These are phyloP conservation scores for Fusarium proliferatum DNA, from an alignment of 2,329 filamentous ascomycete genomes.

Conservation along the genomic window DNA sequence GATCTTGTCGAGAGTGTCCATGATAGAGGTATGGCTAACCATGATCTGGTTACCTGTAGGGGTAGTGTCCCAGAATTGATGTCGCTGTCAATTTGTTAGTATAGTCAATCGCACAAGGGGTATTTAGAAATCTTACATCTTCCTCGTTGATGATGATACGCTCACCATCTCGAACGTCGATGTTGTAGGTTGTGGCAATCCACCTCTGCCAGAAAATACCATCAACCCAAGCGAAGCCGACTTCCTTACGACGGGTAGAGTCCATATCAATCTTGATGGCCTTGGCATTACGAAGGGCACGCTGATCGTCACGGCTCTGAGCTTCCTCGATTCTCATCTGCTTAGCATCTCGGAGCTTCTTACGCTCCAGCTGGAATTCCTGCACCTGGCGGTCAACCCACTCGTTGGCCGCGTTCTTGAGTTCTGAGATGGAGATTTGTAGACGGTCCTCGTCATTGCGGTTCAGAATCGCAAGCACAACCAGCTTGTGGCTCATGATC, in stretches of 20 bases:
- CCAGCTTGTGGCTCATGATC: slow-evolving; percentile 93
- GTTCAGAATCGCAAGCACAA: slow-evolving; percentile 91
- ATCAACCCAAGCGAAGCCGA: slow-evolving; percentile 97
- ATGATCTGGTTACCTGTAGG: slow-evolving; percentile 90
- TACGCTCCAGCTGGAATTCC: slow-evolving; percentile 89
- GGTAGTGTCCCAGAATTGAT: slow-evolving; percentile 93
- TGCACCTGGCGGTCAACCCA: slow-evolving; percentile 98
- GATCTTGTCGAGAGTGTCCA: slow-evolving; percentile 84
- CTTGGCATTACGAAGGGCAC: slow-evolving; percentile 87
- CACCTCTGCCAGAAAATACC: slow-evolving; percentile 97
- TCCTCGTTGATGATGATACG: slow-evolving; percentile 97
- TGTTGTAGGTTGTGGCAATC: slow-evolving; percentile 94
- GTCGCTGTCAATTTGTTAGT: slow-evolving; percentile 71
- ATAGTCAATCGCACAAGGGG: neutral
- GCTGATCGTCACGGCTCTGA: slow-evolving; percentile 90
- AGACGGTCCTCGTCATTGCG: slow-evolving; percentile 84
- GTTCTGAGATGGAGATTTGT: slow-evolving; percentile 80
- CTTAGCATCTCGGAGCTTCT: slow-evolving; percentile 94
- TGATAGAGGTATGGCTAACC: slow-evolving; percentile 87
- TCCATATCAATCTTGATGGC: slow-evolving; percentile 92
- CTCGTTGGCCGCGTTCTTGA: slow-evolving; percentile 94
- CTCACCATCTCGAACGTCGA: slow-evolving; percentile 88
- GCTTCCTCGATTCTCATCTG: slow-evolving; percentile 96
- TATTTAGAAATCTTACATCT: slow-evolving; percentile 74
- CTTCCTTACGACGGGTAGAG: slow-evolving; percentile 85